Evolutionary conservation across 2,329 filamentous ascomycete genomes (phyloP), one percentile per base, ranked within the genome.

Genomic region (Ploettnerulaceae sp.): DNA sequence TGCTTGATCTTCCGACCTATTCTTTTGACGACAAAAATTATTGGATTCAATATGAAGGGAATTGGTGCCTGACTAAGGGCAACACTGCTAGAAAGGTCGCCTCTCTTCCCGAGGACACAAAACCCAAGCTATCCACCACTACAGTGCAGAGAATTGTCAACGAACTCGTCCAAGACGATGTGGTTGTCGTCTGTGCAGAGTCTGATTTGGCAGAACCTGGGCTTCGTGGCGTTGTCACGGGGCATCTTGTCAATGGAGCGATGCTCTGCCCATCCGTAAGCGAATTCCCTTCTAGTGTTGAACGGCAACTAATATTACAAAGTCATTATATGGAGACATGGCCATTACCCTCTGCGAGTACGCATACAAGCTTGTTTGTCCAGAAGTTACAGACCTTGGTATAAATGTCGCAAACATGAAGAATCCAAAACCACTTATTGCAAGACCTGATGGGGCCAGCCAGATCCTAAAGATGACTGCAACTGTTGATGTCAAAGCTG

Each of bases 21-120:
- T 72, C 72, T 0, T 89, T 82, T 61, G 81, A 88, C 61, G 69
- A 77, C 53, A 86, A 87, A 71, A 79, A 77, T 55, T 86, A 87
- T 62, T 81, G 77, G 77, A 70, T 79, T 32, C 71, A 74, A 57
- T 81, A 79, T 60, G 66, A 74, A 52, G 82, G 86, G 51, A 81
- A 89, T 64, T 87, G 81, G 80, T 76, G 73, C 24, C 67, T 86
- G 36, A 80, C 74, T 52, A 86, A 86, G 67, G 82, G 73, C 47
- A 12, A 24, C 28, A 32, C 22, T 15, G 32, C 15, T 35, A 17
- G 28, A n/a, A 47, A 46, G 14, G n/a, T 36, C 17, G 40, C 46
- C 1, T 35, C 33, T 22, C 33, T 35, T 5, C 21, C 47, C 14
- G 38, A 55, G 31, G 43, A 46, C 11, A 18, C 46, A 1, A 67